phyloP scores from a whole-genome alignment of 1,284 basidiomycete genomes.

The Cryptococcus wingfieldii region DNA sequence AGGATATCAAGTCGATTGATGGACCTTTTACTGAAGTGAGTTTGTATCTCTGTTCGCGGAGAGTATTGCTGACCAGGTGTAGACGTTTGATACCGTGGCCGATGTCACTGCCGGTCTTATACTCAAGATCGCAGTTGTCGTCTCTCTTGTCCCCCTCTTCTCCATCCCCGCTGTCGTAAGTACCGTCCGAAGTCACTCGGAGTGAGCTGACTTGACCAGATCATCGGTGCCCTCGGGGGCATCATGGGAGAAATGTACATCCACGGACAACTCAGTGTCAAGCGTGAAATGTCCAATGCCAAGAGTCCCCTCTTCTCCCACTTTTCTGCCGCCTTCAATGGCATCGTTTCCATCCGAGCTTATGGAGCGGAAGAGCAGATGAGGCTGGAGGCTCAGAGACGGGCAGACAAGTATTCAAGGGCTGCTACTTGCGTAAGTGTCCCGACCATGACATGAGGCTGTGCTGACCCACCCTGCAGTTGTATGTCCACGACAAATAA shows the following conservation, averaged over 20 bases:
- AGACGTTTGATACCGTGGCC: conserved; percentile 34
- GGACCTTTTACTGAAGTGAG: conserved; percentile 39
- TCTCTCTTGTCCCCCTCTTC: conserved; percentile 53
- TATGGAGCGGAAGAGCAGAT: conserved; percentile 47
- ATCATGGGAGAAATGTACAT: conserved; percentile 56
- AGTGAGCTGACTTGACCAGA: conserved; percentile 7
- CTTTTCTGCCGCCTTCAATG: conserved; percentile 64
- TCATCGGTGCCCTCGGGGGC: conserved; percentile 52
- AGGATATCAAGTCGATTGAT: conserved; percentile 55
- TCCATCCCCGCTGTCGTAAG: conserved; percentile 41
- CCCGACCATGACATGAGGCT: too few species aligned
- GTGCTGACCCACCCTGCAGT: not conserved
- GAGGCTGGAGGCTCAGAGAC: conserved; percentile 34
- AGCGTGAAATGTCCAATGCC: conserved; percentile 65
- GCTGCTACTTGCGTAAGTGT: conserved; percentile 37
- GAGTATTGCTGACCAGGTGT: conserved; percentile 12
- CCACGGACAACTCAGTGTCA: conserved; percentile 68
- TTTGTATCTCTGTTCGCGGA: not conserved
- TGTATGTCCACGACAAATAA: conserved; percentile 2
- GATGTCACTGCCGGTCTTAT: conserved; percentile 47
- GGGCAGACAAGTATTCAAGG: conserved; percentile 48
- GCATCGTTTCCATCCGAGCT: conserved; percentile 54
- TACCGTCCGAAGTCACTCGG: not conserved
- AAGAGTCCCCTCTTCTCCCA: conserved; percentile 63
- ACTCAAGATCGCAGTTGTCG: conserved; percentile 52